Percentiles rank a stretch among this genome's conserved stretches.
These are phyloP conservation scores for Macrophomina phaseolina DNA, from an alignment of 2,329 filamentous ascomycete genomes.

Conservation along the genomic window DNA sequence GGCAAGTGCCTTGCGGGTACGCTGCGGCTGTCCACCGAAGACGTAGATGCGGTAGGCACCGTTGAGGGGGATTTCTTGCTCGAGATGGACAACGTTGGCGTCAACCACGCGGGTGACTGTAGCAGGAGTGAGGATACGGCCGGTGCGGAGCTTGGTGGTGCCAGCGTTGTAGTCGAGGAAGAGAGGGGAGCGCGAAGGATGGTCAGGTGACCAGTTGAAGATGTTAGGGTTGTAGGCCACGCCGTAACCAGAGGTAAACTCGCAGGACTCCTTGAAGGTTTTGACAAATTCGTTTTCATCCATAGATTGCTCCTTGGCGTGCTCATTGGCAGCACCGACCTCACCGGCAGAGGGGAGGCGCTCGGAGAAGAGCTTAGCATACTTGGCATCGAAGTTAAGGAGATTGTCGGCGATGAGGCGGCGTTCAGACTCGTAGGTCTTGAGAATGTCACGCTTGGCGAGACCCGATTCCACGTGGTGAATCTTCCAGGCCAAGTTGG, in stretches of 20 bases:
- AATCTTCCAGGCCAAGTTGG: constrained; percentile 96
- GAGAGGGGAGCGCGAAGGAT: constrained; percentile 72
- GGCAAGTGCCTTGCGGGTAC: constrained; percentile 66
- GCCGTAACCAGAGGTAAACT: constrained; percentile 91
- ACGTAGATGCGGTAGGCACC: constrained; percentile 86
- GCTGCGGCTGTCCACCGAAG: constrained; percentile 73
- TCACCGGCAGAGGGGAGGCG: constrained; percentile 74
- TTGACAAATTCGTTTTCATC: constrained; percentile 82
- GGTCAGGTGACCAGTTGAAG: constrained; percentile 78
- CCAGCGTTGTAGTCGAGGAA: constrained; percentile 64
- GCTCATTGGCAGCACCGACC: constrained; percentile 65
- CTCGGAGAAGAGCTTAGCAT: constrained; percentile 87
- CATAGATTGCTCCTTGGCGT: constrained; percentile 31
- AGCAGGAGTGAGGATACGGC: constrained; percentile 76
- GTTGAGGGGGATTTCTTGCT: constrained; percentile 88
- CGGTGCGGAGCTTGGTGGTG: constrained; percentile 69
- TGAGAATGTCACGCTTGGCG: constrained; percentile 73
- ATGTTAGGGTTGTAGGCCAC: constrained; percentile 82
- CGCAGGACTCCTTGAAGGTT: constrained; percentile 88
- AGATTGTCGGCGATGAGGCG: constrained; percentile 84
- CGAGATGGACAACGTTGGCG: constrained; percentile 86
- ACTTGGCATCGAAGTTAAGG: constrained; percentile 84
- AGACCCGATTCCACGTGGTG: constrained; percentile 87
- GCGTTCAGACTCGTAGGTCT: constrained; percentile 86
- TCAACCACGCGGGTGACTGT: constrained; percentile 87